Base-by-base conservation (phyloP, 129 eudicot species). In the Lactuca sativa region DNA sequence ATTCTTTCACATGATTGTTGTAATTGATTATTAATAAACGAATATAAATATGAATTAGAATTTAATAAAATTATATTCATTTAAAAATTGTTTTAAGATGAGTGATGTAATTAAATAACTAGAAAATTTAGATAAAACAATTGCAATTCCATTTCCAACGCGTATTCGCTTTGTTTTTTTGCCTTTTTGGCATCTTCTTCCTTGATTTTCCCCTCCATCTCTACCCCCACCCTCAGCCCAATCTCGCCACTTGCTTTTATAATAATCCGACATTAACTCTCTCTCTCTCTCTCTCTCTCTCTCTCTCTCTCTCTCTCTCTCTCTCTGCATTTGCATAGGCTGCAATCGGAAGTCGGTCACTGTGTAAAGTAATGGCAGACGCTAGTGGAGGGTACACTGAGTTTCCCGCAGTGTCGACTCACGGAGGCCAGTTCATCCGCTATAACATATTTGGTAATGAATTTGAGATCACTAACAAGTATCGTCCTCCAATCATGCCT, bases 401-500 rank as follows among this genome's bases (percentile, higher is more conserved):
- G 37, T 91, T 88, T 73, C 90, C 96, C 59, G 86, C 88, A 7
- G 88, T 69, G 13, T 74, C 73, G 30, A 86, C 95, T 1, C 87
- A 92, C 71, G 97, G 97, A 0, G 97, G 95, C 7, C 96, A 86
- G 81, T 92, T 76, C 64, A 76, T 92, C 7, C 84, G 80, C 70
- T 92, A 92, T 67, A 82, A 88, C 59, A 86, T 92, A 11, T 92
- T 88, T 49, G 91, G 86, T 0, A 86, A 86, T 62, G 59, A 70
- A 21, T 92, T 92, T 32, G 95, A 92, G 78, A 75, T 92, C 71
- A 86, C 97, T 2, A 44, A 54, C 21, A 92, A 92, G 82, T 92
- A 92, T 21, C 83, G 87, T 6, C 95, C 91, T 69, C 97, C 97
- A n/a, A 84, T 92, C 70, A 82, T 78, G 91, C 96, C 97, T 40